Percentiles rank a stretch among this genome's conserved stretches.
These are phyloP conservation scores for Ajuga chamaepitys DNA, from an alignment of 257 asterid genomes.

Conservation along the genomic window DNA sequence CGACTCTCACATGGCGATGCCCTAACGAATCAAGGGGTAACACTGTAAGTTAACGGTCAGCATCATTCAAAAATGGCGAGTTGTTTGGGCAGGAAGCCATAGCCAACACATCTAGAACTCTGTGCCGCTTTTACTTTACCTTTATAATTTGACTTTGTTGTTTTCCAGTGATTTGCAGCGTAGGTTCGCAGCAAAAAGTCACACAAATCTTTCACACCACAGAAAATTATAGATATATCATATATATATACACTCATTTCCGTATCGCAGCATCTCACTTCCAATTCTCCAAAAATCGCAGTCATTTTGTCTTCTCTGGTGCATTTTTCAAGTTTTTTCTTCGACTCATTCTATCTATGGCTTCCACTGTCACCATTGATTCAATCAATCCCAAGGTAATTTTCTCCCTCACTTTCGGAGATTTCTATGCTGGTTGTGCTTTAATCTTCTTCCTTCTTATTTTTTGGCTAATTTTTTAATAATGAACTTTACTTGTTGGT, in stretches of 20 bases:
- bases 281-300: not conserved
- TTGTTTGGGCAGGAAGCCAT: slow-evolving; percentile 13
- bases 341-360: slow-evolving; percentile 16
- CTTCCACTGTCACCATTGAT: slow-evolving; percentile 13
- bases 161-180: not conserved
- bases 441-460: not conserved
- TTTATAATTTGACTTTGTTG: not conserved
- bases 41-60: too few relatives aligned
- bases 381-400: slow-evolving; percentile 31
- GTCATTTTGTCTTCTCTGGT: slow-evolving; percentile 1
- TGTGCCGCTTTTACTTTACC: not conserved
- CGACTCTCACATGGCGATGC: too few relatives aligned
- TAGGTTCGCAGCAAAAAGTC: not conserved
- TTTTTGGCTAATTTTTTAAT: too few relatives aligned
- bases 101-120: not conserved
- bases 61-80: not conserved
- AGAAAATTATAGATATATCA: not conserved
- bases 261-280: slow-evolving; percentile 16
- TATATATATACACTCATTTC: too few relatives aligned
- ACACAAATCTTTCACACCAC: not conserved
- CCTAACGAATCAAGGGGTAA: too few relatives aligned
- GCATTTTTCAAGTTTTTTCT: not conserved
- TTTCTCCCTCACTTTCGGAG: not conserved
- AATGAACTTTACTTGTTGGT: too few relatives aligned
- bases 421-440: not conserved